Evolutionary conservation across 306 rosid genomes (phyloP).

Genomic region (Rosa lucieae): DNA sequence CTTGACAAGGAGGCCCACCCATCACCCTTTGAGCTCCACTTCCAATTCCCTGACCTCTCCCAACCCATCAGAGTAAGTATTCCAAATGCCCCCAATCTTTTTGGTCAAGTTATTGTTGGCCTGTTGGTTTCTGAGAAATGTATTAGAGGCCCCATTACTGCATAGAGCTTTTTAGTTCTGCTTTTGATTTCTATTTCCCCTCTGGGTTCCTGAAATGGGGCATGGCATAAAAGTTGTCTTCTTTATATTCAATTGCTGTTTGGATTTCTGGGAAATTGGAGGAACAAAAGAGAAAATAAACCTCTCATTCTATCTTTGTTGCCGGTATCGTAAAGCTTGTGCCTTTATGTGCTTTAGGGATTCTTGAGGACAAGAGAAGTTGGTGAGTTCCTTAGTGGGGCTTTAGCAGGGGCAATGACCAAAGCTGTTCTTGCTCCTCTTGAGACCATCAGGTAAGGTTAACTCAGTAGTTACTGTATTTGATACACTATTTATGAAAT

Average conservation of each 20-base stretch:
- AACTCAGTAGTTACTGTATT: neutral
- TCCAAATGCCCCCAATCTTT: neutral
- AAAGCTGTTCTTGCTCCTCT: slow-evolving; percentile 98
- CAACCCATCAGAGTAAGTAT: slow-evolving; percentile 35
- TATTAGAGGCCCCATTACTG: neutral
- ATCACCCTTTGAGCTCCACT: slow-evolving; percentile 33
- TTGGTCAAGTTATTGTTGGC: neutral
- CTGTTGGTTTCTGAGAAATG: slow-evolving; percentile 18
- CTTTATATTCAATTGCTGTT: neutral
- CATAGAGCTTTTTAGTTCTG: neutral
- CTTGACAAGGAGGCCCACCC: slow-evolving; percentile 31
- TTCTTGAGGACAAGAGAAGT: slow-evolving; percentile 67
- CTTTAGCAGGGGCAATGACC: slow-evolving; percentile 96
- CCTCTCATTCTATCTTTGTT: neutral
- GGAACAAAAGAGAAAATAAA: neutral
- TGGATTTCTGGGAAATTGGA: neutral
- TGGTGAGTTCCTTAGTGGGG: slow-evolving; percentile 86
- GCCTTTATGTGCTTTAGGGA: slow-evolving; percentile 48
- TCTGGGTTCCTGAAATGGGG: neutral
- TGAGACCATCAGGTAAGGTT: slow-evolving; percentile 80
- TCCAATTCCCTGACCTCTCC: slow-evolving; percentile 56
- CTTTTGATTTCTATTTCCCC: neutral
- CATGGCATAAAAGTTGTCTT: neutral
- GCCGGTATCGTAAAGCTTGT: neutral
- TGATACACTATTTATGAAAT: neutral